These are phyloP conservation scores for Asterella californica DNA, from an alignment of 225 moss, liverwort and hornwort genomes.

Conservation along the genomic window DNA sequence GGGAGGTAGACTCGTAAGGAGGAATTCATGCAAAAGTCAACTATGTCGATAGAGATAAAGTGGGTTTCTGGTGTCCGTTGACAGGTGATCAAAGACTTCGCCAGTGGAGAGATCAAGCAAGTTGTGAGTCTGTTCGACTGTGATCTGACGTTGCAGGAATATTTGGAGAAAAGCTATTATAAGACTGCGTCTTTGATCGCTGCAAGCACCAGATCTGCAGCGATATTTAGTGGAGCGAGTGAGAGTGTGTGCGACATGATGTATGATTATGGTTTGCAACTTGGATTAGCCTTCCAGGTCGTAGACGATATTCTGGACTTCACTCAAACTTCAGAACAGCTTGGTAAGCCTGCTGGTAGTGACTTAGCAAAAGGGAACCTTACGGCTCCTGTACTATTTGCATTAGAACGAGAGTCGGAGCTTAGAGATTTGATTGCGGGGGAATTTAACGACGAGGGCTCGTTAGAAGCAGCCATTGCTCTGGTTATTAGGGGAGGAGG, in stretches of 20 bases:
- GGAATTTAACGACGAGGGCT: constrained; percentile 70
- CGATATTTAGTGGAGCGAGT: constrained; percentile 73
- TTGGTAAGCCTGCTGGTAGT: constrained; percentile 88
- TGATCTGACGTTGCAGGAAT: constrained; percentile 65
- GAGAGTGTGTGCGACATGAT: constrained; percentile 52
- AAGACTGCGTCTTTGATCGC: constrained; percentile 92
- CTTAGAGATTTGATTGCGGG: constrained; percentile 61
- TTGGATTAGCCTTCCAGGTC: constrained; percentile 91
- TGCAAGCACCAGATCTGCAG: constrained; percentile 70
- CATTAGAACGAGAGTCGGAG: constrained; percentile 59
- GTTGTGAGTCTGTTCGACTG: constrained; percentile 81
- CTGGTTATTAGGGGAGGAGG: constrained; percentile 75
- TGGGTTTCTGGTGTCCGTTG: background rate
- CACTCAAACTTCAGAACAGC: constrained; percentile 81
- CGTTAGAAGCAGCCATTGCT: constrained; percentile 60
- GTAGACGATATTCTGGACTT: constrained; percentile 96
- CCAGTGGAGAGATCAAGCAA: constrained; percentile 93
- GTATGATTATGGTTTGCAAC: constrained; percentile 73
- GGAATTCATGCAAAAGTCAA: too few species aligned
- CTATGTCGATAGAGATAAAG: too few species aligned
- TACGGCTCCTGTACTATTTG: constrained; percentile 85
- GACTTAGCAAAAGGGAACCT: constrained; percentile 86
- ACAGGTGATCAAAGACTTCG: constrained; percentile 94
- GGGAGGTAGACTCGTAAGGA: too few species aligned
- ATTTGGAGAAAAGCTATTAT: constrained; percentile 87